Percentiles rank a stretch among this genome's conserved stretches.
These are phyloP conservation scores for Mortierella claussenii DNA, from an alignment of 192 early-diverging fungal genomes.

Conservation along the genomic window DNA sequence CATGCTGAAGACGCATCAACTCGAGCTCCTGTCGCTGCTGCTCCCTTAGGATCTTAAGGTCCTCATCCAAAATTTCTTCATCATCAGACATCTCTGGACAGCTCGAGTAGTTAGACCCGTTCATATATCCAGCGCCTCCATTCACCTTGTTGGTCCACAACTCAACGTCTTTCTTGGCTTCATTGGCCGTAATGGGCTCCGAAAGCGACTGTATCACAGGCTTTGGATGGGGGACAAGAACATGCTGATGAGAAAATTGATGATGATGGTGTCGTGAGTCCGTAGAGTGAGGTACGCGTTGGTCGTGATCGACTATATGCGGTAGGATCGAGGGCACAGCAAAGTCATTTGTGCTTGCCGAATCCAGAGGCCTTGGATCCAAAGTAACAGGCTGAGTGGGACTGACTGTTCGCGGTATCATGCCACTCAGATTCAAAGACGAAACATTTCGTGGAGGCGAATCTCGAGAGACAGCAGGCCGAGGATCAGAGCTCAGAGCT, in stretches of 20 bases:
- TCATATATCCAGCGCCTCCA: conserved; percentile 7
- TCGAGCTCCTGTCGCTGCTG: conserved; percentile 42
- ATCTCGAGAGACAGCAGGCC: background rate
- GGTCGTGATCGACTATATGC: background rate
- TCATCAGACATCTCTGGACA: conserved; percentile 48
- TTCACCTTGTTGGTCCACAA: conserved; percentile 8
- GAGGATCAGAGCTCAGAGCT: conserved; percentile 2
- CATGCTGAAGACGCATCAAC: conserved; percentile 37
- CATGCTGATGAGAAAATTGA: conserved; percentile 16
- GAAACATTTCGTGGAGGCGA: background rate
- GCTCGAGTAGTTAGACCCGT: conserved; percentile 49
- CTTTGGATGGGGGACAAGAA: conserved; percentile 3
- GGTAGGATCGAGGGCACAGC: background rate
- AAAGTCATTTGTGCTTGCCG: background rate
- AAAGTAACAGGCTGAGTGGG: background rate
- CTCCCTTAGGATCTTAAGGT: conserved; percentile 40
- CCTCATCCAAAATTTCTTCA: conserved; percentile 41
- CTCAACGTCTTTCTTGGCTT: conserved; percentile 32
- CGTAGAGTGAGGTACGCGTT: conserved; percentile 14
- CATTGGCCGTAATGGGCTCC: conserved; percentile 10
- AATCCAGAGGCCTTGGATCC: conserved; percentile 1
- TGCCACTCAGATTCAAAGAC: background rate
- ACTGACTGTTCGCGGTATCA: background rate
- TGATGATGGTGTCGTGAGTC: background rate
- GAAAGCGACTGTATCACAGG: background rate